Base-by-base conservation (phyloP, 441 rosid genomes). In the Kokia cookei region DNA sequence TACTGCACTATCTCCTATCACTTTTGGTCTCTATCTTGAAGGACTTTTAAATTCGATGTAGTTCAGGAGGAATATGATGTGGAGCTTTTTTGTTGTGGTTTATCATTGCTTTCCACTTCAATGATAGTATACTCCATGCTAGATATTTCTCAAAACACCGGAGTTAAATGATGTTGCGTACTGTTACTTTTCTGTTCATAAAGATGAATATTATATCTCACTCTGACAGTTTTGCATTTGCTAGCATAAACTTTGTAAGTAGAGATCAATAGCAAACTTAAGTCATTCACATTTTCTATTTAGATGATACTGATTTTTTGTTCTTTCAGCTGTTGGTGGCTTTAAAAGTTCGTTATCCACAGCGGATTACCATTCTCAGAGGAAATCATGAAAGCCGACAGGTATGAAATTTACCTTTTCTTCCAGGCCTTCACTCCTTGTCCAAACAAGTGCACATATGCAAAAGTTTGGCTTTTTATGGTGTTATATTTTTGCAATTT, bases 361-460 rank as follows among this genome's bases (percentile, higher is more conserved):
- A 85, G 80, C 84, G 95, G 77, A 87, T 90, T 69, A 90, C 95
- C 65, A 90, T 90, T 85, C 92, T 90, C 72, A 87, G 94, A 84
- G 94, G 94, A 71, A 88, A 90, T 69, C 94, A 90, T 79, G 94
- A 90, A 76, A 89, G 93, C 73, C 91, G 93, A 48, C 93, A 89
- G 91, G 91, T 89, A 80, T 43, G 73, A 40, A 45, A 37, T 64
- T 26, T 29, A 19, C 54, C 27, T 42, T 42, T 48, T 58, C 57
- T 53, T 50, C 65, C 40, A 47, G 6, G 14, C 62, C 57, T 68
- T 60, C 64, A 4, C 4, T 35, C 63, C 17, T 26, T 57, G 17
- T 55, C 43, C 62, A 51, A 19, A 13, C 19, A 22, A 6, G 37
- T 37, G 12, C 26, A 66, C n/a, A 22, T 1, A 6, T 13, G 5